Percentiles rank a stretch among this genome's conserved stretches.
These are phyloP conservation scores for Diddensiella transvaalensis DNA, from an alignment of 805 yeast genomes.

Conservation along the genomic window DNA sequence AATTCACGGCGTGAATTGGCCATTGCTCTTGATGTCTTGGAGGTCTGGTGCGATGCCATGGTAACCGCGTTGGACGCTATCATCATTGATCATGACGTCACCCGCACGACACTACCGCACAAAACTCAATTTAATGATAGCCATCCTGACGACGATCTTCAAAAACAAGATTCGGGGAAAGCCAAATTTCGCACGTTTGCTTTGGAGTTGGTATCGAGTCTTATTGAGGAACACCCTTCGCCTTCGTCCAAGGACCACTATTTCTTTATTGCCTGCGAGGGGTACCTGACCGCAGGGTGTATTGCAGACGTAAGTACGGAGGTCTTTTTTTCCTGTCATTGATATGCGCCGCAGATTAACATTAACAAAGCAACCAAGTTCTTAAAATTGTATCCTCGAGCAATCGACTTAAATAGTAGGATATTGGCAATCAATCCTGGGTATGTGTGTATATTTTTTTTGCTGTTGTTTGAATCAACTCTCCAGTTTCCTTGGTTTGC, in stretches of 20 bases:
- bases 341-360: neutral
- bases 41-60: conserved; percentile 8
- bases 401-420: neutral
- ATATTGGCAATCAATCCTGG: neutral
- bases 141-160: too few relatives aligned
- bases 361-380: neutral
- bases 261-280: conserved; percentile 10
- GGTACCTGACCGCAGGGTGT: conserved; percentile 27
- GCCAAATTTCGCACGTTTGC: neutral
- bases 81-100: neutral
- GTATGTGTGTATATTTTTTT: too few relatives aligned
- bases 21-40: conserved; percentile 2
- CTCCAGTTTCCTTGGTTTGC: too few relatives aligned
- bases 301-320: conserved; percentile 24
- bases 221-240: neutral
- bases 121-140: neutral
- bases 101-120: neutral
- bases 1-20: neutral
- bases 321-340: neutral
- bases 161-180: too few relatives aligned
- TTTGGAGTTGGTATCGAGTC: neutral
- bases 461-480: too few relatives aligned
- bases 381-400: neutral
- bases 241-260: neutral
- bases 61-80: neutral